Conservation (phyloP, 2,329 filamentous ascomycete species). For the Xenosphaeropsis pyriputrescens region DNA sequence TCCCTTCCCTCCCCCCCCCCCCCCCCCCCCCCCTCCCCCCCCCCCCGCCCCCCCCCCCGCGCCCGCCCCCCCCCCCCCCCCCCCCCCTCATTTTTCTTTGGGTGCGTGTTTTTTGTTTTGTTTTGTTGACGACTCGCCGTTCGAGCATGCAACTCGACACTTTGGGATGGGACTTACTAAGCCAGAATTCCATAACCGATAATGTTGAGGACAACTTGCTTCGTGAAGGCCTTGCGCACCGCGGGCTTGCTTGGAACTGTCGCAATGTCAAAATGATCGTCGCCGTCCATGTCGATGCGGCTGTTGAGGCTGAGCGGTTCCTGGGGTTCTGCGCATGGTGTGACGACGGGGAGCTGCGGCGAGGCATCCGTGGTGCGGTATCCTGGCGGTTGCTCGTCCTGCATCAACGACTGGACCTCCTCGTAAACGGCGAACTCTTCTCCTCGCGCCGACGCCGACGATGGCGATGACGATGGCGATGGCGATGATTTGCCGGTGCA, state of each 20-base stretch:
- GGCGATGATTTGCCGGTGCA: too few relatives aligned
- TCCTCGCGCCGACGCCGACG: constrained; percentile 19
- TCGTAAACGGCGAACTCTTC: constrained; percentile 15
- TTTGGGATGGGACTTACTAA: constrained; percentile 51
- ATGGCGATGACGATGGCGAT: too few relatives aligned
- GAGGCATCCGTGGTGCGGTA: constrained; percentile 50
- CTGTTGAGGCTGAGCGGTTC: constrained; percentile 20
- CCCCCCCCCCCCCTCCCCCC: too few relatives aligned
- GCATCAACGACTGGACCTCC: constrained; percentile 41
- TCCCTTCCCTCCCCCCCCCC: too few relatives aligned
- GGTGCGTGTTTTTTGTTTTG: too few relatives aligned
- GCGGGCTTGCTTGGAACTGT: constrained; percentile 20
- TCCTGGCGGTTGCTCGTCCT: constrained; percentile 47
- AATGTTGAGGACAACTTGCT: constrained; percentile 75
- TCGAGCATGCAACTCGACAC: background rate
- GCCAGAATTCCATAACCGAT: constrained; percentile 83
- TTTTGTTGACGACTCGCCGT: too few relatives aligned
- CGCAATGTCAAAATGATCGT: constrained; percentile 8
- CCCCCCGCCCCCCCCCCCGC: too few relatives aligned
- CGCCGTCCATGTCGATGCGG: background rate
- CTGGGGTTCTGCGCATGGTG: constrained; percentile 19
- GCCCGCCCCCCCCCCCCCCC: too few relatives aligned
- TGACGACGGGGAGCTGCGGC: constrained; percentile 25
- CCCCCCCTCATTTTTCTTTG: too few relatives aligned
- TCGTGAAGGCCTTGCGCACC: constrained; percentile 57